Conservation (phyloP, 2,329 filamentous ascomycete genomes). For the Phyllosticta capitalensis region DNA sequence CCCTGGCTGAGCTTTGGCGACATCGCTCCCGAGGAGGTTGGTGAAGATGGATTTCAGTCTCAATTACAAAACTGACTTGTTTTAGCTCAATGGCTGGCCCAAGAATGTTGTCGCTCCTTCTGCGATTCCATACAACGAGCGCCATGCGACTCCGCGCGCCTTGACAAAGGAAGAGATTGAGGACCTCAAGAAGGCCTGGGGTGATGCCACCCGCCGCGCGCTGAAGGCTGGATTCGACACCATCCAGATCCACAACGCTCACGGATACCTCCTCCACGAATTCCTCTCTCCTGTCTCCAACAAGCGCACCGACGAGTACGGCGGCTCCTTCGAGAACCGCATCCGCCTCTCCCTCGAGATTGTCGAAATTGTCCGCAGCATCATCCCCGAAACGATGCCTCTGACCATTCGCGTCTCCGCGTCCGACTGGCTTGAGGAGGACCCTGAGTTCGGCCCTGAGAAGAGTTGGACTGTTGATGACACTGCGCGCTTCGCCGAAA, state of each 20-base stretch:
- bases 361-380: conserved; percentile 50
- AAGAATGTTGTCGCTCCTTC: conserved; percentile 48
- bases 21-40: conserved; percentile 42
- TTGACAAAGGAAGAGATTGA: conserved; percentile 62
- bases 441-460: conserved; percentile 28
- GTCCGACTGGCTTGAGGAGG: conserved; percentile 63
- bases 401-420: conserved; percentile 66
- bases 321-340: conserved; percentile 63
- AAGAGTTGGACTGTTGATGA: conserved; percentile 61
- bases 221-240: conserved; percentile 59
- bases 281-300: conserved; percentile 65
- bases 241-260: conserved; percentile 72
- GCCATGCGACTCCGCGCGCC: conserved; percentile 53
- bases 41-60: not conserved
- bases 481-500: conserved; percentile 51
- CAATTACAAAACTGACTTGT: not conserved
- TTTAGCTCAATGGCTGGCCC: conserved; percentile 43
- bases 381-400: conserved; percentile 58
- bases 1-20: conserved; percentile 52
- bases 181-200: conserved; percentile 53
- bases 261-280: conserved; percentile 64
- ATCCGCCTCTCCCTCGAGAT: conserved; percentile 59
- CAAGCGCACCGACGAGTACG: conserved; percentile 56
- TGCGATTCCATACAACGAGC: conserved; percentile 52
- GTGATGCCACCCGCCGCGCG: conserved; percentile 47